These are phyloP conservation scores for Aspergillus biplanus DNA, from an alignment of 495 filamentous ascomycete species.

Conservation along the genomic window DNA sequence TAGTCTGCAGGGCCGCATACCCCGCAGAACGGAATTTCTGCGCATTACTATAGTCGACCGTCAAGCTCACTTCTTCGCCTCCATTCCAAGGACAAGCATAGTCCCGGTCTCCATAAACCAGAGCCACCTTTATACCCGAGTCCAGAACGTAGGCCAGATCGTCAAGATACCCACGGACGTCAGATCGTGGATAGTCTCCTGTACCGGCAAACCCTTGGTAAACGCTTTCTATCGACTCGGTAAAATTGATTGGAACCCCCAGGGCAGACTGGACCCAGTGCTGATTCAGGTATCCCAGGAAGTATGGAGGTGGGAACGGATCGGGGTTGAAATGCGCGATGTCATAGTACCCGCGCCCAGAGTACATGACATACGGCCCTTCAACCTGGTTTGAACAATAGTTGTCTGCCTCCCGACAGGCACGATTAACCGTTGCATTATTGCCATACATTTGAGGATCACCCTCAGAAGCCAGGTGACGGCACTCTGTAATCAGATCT, in stretches of 20 bases:
- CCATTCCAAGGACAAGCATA: slow-evolving; percentile 61
- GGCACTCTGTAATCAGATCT: slow-evolving; percentile 58
- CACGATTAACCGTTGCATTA: slow-evolving; percentile 46
- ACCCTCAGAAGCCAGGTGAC: slow-evolving; percentile 36
- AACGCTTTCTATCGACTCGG: slow-evolving; percentile 52
- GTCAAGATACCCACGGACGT: slow-evolving; percentile 53
- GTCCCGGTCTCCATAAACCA: slow-evolving; percentile 69
- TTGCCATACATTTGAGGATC: slow-evolving; percentile 51
- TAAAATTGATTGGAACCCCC: slow-evolving; percentile 70
- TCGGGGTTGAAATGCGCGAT: slow-evolving; percentile 56
- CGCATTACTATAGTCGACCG: slow-evolving; percentile 44
- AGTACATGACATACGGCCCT: slow-evolving; percentile 33
- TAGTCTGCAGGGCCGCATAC: slow-evolving; percentile 52
- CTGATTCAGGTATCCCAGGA: slow-evolving; percentile 66
- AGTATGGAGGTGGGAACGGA: slow-evolving; percentile 66
- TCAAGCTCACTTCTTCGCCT: slow-evolving; percentile 46
- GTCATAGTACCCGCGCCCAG: slow-evolving; percentile 64
- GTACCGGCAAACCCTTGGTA: slow-evolving; percentile 55
- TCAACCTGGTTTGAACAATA: slow-evolving; percentile 47
- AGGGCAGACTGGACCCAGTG: slow-evolving; percentile 64
- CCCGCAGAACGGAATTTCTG: slow-evolving; percentile 52
- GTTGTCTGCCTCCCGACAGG: slow-evolving; percentile 40
- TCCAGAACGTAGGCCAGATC: slow-evolving; percentile 57
- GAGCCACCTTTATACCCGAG: slow-evolving; percentile 64
- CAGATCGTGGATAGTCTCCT: slow-evolving; percentile 47